These are phyloP conservation scores for Melanogaster broomeanus DNA, from an alignment of 768 basidiomycete species.

Conservation along the genomic window DNA sequence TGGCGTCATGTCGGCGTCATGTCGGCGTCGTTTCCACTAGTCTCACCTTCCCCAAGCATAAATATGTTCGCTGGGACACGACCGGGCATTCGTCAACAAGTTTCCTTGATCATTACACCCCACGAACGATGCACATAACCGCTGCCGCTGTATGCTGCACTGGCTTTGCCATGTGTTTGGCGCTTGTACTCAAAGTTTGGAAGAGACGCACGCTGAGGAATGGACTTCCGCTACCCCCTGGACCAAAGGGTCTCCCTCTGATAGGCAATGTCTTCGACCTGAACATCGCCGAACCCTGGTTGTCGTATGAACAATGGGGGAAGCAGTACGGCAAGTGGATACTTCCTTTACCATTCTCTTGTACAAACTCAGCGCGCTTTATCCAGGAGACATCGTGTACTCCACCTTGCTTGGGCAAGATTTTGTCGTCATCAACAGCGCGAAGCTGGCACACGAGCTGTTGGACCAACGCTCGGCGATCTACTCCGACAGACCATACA, in stretches of 20 bases:
- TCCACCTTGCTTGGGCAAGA: conserved; percentile 26
- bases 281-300: conserved; percentile 27
- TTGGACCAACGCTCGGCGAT: conserved; percentile 26
- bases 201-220: conserved; percentile 6
- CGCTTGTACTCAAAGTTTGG: conserved; percentile 13
- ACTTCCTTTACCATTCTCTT: background rate
- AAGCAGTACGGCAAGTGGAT: conserved; percentile 28
- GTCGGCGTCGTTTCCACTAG: too few species aligned
- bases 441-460: conserved; percentile 20
- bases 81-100: too few species aligned
- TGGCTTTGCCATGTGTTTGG: conserved; percentile 2
- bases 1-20: too few species aligned
- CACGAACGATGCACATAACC: background rate
- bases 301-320: conserved; percentile 36
- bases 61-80: too few species aligned
- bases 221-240: conserved; percentile 44
- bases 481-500: conserved; percentile 29
- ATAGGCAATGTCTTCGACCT: conserved; percentile 26
- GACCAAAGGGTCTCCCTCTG: conserved; percentile 48
- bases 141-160: background rate
- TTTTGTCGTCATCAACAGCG: conserved; percentile 27
- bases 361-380: background rate
- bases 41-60: too few species aligned
- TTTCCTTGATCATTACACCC: too few species aligned
- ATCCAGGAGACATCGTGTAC: conserved; percentile 27